Percentiles rank a stretch among this genome's conserved stretches.
Conservation (phyloP, 805 yeast genomes). For the Cephaloascus albidus region DNA sequence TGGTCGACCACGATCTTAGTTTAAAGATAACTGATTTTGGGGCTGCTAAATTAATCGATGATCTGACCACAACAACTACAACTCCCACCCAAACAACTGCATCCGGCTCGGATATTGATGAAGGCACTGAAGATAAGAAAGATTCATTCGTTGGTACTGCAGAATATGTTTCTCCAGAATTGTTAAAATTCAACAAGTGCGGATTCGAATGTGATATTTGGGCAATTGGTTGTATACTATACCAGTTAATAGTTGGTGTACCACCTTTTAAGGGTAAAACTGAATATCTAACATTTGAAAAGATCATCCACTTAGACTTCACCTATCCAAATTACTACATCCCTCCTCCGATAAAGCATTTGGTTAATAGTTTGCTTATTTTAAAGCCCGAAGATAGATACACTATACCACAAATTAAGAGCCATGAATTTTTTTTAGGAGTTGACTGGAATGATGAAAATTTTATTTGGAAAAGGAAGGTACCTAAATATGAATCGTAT, state of each 20-base stretch:
- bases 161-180: conserved; percentile 91
- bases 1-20: conserved; percentile 78
- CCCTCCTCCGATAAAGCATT: conserved; percentile 53
- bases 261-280: conserved; percentile 89
- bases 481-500: conserved; percentile 65
- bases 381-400: conserved; percentile 65
- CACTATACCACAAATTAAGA: conserved; percentile 45
- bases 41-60: conserved; percentile 72
- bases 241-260: conserved; percentile 70
- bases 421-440: conserved; percentile 62
- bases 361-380: conserved; percentile 58
- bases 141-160: conserved; percentile 97
- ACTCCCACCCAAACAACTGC: conserved; percentile 22
- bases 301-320: conserved; percentile 72
- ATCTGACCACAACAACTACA: conserved; percentile 24
- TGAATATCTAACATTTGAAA: conserved; percentile 81
- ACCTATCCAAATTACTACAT: conserved; percentile 57
- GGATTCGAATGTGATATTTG: conserved; percentile 84
- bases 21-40: conserved; percentile 95
- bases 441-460: conserved; percentile 60
- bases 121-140: conserved; percentile 27
- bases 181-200: conserved; percentile 67
- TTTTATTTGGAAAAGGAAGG: conserved; percentile 57
- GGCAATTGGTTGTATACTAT: conserved; percentile 89
- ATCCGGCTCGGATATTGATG: conserved; percentile 9